These are phyloP conservation scores for Iris pallida DNA, from an alignment of 116 monocot species.

Conservation along the genomic window DNA sequence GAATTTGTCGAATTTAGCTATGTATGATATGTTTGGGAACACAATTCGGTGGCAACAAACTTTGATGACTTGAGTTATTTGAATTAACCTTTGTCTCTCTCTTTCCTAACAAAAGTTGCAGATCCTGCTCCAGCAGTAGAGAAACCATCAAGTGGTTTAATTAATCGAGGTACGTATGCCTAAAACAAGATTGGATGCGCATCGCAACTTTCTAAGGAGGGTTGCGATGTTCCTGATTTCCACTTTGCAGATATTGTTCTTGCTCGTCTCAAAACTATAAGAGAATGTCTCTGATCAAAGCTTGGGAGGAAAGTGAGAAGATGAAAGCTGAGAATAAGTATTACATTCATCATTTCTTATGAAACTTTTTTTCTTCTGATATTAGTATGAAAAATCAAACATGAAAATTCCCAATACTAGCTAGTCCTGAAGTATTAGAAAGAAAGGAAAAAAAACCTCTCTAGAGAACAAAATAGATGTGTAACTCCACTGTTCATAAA, in stretches of 20 bases:
- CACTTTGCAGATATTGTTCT: slow-evolving; percentile 53
- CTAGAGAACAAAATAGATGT: too few species aligned
- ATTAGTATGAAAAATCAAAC: too few species aligned
- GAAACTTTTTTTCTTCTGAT: too few species aligned
- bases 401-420: too few species aligned
- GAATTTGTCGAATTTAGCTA: neutral
- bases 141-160: slow-evolving; percentile 28
- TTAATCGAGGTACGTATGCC: slow-evolving; percentile 39
- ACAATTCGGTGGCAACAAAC: neutral
- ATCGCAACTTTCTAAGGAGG: neutral
- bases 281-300: slow-evolving; percentile 64
- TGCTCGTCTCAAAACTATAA: slow-evolving; percentile 54
- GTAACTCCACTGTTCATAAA: too few species aligned
- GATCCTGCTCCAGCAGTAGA: slow-evolving; percentile 30
- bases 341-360: neutral
- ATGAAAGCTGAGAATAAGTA: slow-evolving; percentile 71
- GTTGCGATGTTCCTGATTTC: neutral
- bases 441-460: too few species aligned
- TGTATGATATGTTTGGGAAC: neutral
- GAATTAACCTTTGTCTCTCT: neutral
- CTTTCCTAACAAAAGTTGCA: slow-evolving; percentile 25
- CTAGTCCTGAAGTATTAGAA: too few species aligned
- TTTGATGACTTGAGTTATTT: neutral
- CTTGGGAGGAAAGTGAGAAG: slow-evolving; percentile 92
- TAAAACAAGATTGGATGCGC: neutral